Evolutionary conservation across 2,329 filamentous ascomycete species (phyloP).

Genomic region (Fusarium caatingaense): DNA sequence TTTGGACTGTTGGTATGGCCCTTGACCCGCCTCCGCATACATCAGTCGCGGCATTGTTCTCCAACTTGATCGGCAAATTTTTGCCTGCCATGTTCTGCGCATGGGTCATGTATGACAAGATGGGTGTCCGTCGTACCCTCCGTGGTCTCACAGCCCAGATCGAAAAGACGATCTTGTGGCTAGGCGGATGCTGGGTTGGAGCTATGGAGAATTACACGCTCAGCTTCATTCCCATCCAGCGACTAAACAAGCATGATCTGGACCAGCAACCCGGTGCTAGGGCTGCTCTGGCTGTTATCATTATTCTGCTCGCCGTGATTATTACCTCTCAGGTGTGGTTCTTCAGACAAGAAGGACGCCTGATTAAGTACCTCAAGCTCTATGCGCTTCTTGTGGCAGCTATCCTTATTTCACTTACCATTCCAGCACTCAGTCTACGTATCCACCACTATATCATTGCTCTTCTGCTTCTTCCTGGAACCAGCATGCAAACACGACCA

Average conservation of each 20-base stretch:
- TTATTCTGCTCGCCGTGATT: conserved; percentile 76
- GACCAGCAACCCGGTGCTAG: conserved; percentile 89
- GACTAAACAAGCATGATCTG: conserved; percentile 91
- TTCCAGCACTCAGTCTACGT: conserved; percentile 83
- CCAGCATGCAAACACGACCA: conserved; percentile 86
- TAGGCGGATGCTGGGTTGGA: conserved; percentile 91
- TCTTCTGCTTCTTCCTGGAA: conserved; percentile 87
- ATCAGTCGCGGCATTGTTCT: conserved; percentile 77
- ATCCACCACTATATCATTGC: conserved; percentile 97
- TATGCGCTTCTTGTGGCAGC: conserved; percentile 75
- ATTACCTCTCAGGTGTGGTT: conserved; percentile 82
- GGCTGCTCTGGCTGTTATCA: conserved; percentile 81
- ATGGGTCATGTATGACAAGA: conserved; percentile 88
- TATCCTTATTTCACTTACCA: conserved; percentile 76
- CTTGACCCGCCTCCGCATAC: conserved; percentile 82
- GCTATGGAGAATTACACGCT: conserved; percentile 96
- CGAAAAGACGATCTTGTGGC: conserved; percentile 90
- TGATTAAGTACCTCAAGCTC: conserved; percentile 80
- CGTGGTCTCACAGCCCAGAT: conserved; percentile 80
- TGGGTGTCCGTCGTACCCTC: conserved; percentile 78
- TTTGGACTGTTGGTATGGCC: conserved; percentile 90
- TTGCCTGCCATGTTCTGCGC: conserved; percentile 88
- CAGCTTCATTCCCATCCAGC: conserved; percentile 90
- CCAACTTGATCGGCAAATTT: conserved; percentile 81
- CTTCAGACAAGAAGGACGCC: conserved; percentile 85